phyloP scores from a whole-genome alignment of 2,329 filamentous ascomycete species.

The Fusarium chlamydosporum region DNA sequence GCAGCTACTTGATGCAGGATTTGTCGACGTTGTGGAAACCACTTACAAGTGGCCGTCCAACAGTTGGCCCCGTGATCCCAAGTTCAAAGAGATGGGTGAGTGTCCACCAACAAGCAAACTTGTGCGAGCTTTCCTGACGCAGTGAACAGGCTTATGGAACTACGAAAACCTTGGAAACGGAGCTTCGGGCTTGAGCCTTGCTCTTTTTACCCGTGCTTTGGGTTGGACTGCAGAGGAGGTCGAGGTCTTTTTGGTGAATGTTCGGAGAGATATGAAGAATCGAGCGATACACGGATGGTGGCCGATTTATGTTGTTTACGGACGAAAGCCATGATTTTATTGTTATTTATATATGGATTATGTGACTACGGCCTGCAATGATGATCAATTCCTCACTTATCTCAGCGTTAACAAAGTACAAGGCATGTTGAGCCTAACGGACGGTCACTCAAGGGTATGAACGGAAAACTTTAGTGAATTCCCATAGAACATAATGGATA shows the following conservation, averaged over 20 bases:
- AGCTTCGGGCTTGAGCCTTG: slow-evolving; percentile 56
- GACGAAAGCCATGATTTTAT: slow-evolving; percentile 35
- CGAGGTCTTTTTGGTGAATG: slow-evolving; percentile 53
- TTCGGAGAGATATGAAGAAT: slow-evolving; percentile 55
- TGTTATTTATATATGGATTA: background rate
- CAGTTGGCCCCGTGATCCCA: slow-evolving; percentile 65
- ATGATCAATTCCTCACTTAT: too few species aligned
- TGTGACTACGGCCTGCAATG: background rate
- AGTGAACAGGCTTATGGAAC: slow-evolving; percentile 56
- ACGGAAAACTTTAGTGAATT: too few species aligned
- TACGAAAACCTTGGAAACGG: slow-evolving; percentile 54
- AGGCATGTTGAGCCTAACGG: too few species aligned
- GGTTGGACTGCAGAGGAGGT: slow-evolving; percentile 56
- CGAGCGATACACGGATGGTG: slow-evolving; percentile 57
- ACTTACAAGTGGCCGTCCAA: slow-evolving; percentile 66
- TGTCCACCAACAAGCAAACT: accelerated
- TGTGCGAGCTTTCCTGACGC: accelerated
- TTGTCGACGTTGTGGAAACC: slow-evolving; percentile 64
- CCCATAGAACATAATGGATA: too few species aligned
- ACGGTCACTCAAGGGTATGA: too few species aligned
- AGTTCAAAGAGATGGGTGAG: slow-evolving; percentile 66
- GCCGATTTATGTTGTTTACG: slow-evolving; percentile 55
- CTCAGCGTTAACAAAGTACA: too few species aligned
- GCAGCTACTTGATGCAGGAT: slow-evolving; percentile 66
- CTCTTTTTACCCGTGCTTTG: slow-evolving; percentile 56